Evolutionary conservation across 495 filamentous ascomycete species (phyloP).

Genomic region (Aspergillus indologenus): DNA sequence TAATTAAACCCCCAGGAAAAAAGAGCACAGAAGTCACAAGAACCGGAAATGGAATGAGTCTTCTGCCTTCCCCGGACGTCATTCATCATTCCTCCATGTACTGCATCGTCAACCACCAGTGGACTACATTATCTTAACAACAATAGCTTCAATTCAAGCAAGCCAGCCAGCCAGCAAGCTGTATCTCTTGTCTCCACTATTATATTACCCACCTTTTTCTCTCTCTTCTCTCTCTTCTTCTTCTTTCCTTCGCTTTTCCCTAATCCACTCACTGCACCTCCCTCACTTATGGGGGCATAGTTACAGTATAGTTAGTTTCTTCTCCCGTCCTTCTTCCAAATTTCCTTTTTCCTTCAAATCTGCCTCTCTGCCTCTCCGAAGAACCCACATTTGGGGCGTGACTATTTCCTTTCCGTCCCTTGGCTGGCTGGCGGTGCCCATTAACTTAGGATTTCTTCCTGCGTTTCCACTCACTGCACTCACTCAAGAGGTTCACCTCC

Average conservation of each 20-base stretch:
- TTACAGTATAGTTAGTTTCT: constrained; percentile 1
- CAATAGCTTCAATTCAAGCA: not conserved
- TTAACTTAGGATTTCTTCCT: not conserved
- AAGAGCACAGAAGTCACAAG: no score
- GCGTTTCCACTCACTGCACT: no score
- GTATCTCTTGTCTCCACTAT: not conserved
- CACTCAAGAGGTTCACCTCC: not conserved
- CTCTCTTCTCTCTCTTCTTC: not conserved
- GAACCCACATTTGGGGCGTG: not conserved
- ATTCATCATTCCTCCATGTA: not conserved
- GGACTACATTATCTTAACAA: not conserved
- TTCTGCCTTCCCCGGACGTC: not conserved
- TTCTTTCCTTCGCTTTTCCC: not conserved
- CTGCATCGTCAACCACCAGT: not conserved
- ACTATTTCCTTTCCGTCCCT: not conserved
- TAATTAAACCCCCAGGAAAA: no score
- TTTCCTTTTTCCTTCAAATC: not conserved
- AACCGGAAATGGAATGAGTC: not conserved
- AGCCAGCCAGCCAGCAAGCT: not conserved
- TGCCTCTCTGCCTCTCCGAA: not conserved
- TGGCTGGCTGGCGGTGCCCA: not conserved
- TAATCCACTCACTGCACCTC: not conserved
- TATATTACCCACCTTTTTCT: not conserved
- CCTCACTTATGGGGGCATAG: not conserved
- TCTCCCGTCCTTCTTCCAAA: constrained; percentile 4